These are phyloP conservation scores for Zygoascus meyerae DNA, from an alignment of 1,139 yeast genomes.

Conservation along the genomic window DNA sequence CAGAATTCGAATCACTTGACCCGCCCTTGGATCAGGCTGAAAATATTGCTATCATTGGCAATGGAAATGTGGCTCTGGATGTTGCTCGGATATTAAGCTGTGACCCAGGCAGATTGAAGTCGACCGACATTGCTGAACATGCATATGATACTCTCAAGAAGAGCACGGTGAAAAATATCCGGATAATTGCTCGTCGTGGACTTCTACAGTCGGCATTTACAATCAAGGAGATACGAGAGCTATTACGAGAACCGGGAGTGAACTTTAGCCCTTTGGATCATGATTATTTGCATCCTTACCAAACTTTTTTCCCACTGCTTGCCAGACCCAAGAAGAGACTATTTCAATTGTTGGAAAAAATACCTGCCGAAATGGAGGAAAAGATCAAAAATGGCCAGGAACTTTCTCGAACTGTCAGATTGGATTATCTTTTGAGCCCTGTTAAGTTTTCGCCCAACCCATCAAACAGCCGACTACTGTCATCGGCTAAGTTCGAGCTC, in stretches of 20 bases:
- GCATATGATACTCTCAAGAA: constrained; percentile 51
- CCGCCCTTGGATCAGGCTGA: constrained; percentile 57
- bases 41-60: constrained; percentile 80
- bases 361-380: constrained; percentile 21
- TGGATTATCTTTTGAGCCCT: constrained; percentile 70
- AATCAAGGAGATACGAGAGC: constrained; percentile 84
- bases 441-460: constrained; percentile 42
- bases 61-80: constrained; percentile 96
- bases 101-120: constrained; percentile 41
- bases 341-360: constrained; percentile 56
- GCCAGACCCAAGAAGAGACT: constrained; percentile 69
- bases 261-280: constrained; percentile 53
- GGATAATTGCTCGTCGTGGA: constrained; percentile 82
- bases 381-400: constrained; percentile 14
- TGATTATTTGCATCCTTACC: constrained; percentile 39
- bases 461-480: constrained; percentile 36
- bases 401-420: constrained; percentile 45
- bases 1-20: constrained; percentile 44
- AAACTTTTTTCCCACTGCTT: constrained; percentile 38
- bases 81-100: constrained; percentile 74
- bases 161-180: constrained; percentile 56
- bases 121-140: constrained; percentile 65
- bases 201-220: constrained; percentile 76
- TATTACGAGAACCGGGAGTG: constrained; percentile 57
- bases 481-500: constrained; percentile 45